Evolutionary conservation across 352 stramenopile species (phyloP), one percentile per base, ranked within the genome.

Genomic region (Phytophthora constricta): DNA sequence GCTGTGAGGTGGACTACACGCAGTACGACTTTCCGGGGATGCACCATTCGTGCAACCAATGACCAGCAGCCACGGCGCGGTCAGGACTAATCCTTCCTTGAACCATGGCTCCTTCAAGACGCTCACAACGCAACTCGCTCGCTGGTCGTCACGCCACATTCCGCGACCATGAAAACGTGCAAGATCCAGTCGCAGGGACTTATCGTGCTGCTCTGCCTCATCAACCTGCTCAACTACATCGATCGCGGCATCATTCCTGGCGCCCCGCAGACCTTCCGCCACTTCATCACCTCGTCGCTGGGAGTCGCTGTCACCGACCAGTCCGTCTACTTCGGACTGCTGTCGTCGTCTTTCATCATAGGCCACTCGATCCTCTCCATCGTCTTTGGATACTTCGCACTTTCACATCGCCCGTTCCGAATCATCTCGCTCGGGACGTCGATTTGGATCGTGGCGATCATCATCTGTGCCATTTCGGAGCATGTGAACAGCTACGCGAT

Each of bases 191-290:
- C 65, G 23, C 65, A 73, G 41, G 65, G 65, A 16, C 65, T 73
- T 56, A 93, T 97, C 76, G 65, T 94, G 26, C 63, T 96, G 61
- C 78, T 97, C 51, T 94, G 84, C 53, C 65, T 84, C 39, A 93
- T 96, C 68, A 98, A 98, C 69, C 74, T 98, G 16, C 74, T 97
- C 58, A 98, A 97, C 73, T 98, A 98, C 79, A 69, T 98, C 46
- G 94, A 98, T 80, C 86, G 95, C n/a, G 91, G 92, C 26, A 98
- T 99, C 67, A 98, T 98, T 61, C 90, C 96, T 0, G 96, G 96
- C 10, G 90, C 92, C 1, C 65, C 58, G 7, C 58, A 79, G 34
- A 79, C 55, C 54, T 95, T 98, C 65, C 83, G 86, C 10, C 76
- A 74, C 42, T 98, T 97, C 58, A 89, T 96, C 55, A 72, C 72